These are phyloP conservation scores for Pichia sorboxylosa DNA, from an alignment of 1,139 yeast genomes.

Conservation along the genomic window DNA sequence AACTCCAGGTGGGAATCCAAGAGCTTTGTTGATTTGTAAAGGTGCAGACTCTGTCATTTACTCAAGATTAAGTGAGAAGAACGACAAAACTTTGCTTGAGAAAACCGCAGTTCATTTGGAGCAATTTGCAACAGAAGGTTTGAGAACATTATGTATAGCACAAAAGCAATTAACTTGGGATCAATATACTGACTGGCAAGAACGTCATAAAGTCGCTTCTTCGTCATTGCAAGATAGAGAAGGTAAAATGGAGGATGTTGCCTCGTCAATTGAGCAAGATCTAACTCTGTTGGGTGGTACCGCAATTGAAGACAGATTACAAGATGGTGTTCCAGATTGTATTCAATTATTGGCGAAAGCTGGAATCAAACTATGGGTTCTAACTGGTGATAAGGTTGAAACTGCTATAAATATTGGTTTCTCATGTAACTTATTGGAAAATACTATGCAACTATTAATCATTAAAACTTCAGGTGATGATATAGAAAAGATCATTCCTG, in stretches of 20 bases:
- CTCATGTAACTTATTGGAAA: constrained; percentile 81
- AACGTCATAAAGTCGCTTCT: constrained; percentile 62
- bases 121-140: constrained; percentile 91
- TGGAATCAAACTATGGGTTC: constrained; percentile 92
- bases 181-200: constrained; percentile 58
- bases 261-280: constrained; percentile 69
- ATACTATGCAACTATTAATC: constrained; percentile 76
- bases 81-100: constrained; percentile 37
- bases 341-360: constrained; percentile 77
- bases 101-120: constrained; percentile 78
- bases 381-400: constrained; percentile 95
- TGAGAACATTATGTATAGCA: constrained; percentile 89
- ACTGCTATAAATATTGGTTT: constrained; percentile 97
- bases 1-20: constrained; percentile 32
- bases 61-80: constrained; percentile 42
- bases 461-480: constrained; percentile 39
- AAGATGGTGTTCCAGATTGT: constrained; percentile 92
- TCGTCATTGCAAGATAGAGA: constrained; percentile 70
- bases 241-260: constrained; percentile 61
- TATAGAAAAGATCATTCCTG: constrained; percentile 25
- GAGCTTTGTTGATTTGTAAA: constrained; percentile 60
- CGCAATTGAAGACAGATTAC: constrained; percentile 92
- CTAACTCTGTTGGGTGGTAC: constrained; percentile 82
- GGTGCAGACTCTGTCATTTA: constrained; percentile 94
- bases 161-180: constrained; percentile 57